Percentiles rank a stretch among this genome's conserved stretches.
Conservation (phyloP, 495 filamentous ascomycete genomes). For the Penicillium roqueforti region DNA sequence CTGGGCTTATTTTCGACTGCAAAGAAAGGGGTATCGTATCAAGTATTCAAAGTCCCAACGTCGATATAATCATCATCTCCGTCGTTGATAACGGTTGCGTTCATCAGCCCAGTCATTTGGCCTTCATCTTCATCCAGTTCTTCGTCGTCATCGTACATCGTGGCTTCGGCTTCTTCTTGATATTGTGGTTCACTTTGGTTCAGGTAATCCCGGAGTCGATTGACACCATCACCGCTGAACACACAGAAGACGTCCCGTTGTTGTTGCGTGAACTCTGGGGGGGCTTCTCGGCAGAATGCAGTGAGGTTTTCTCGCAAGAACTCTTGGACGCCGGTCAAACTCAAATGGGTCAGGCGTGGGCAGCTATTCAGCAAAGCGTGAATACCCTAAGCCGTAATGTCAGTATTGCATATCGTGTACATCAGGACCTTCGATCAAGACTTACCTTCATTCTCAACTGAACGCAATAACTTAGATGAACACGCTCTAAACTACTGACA, state of each 20-base stretch:
- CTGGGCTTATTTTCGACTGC: conserved; percentile 7
- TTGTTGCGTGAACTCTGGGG: conserved; percentile 88
- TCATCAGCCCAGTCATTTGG: conserved; percentile 54
- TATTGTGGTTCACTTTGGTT: conserved; percentile 44
- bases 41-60: conserved; percentile 39
- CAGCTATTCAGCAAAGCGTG: conserved; percentile 84
- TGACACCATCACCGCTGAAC: conserved; percentile 85
- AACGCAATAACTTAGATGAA: conserved; percentile 95
- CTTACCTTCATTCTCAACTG: conserved; percentile 74
- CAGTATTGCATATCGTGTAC: conserved; percentile 9
- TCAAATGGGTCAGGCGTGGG: conserved; percentile 88
- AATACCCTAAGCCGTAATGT: conserved; percentile 65
- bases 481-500: conserved; percentile 72
- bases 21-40: conserved; percentile 36
- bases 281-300: conserved; percentile 79
- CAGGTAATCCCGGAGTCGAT: conserved; percentile 68
- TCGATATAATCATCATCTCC: conserved; percentile 51
- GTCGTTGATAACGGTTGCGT: conserved; percentile 48
- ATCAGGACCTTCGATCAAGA: background rate
- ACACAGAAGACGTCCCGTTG: conserved; percentile 96
- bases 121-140: conserved; percentile 51
- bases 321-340: conserved; percentile 88
- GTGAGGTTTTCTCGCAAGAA: conserved; percentile 73
- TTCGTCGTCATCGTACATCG: conserved; percentile 56
- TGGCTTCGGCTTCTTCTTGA: conserved; percentile 43